Evolutionary conservation across 1,284 basidiomycete genomes (phyloP), one percentile per base, ranked within the genome.

Genomic region (Singerocomus inundabilis): DNA sequence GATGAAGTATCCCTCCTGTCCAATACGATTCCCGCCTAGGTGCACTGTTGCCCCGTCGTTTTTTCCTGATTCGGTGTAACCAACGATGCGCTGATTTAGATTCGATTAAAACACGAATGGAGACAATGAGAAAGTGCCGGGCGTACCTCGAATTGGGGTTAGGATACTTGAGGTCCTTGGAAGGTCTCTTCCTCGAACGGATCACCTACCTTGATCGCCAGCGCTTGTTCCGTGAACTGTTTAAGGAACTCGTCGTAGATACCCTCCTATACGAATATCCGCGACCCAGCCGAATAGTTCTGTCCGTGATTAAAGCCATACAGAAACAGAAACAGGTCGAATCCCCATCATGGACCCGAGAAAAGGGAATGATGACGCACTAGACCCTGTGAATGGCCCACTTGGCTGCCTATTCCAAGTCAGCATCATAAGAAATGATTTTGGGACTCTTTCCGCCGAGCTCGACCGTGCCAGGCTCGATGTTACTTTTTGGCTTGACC

Each of bases 391-490:
- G 81, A 10, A 77, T 73, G 9, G 84, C 74, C 81, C 85, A 88
- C 52, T 76, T 73, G 55, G 84, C 75, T 40, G 85, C 84, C 60
- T 81, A 72, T 30, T 84, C 80, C 42, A 88, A 57, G 59, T 80
- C 72, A 7, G 75, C 76, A 49, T 80, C 78, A 50, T 79, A 70
- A 55, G 78, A 78, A 44, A 81, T 68, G 60, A 81, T 70, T 61
- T 80, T 82, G 46, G 85, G 84, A 48, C 79, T 80, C 75, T 89
- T 89, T 49, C 86, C 86, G 43, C 86, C 86, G 43, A 90, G 78
- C 72, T 90, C 87, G 57, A 88, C 78, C 30, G 83, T 84, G 53
- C 88, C 81, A 28, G 76, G 79, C 71, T 88, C 88, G 59, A 89
- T 67, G 68, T 89, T 86, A 36, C 74, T 78, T 62, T 78, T 74